These are phyloP conservation scores for Trametes maxima DNA, from an alignment of 768 basidiomycete species.

Conservation along the genomic window DNA sequence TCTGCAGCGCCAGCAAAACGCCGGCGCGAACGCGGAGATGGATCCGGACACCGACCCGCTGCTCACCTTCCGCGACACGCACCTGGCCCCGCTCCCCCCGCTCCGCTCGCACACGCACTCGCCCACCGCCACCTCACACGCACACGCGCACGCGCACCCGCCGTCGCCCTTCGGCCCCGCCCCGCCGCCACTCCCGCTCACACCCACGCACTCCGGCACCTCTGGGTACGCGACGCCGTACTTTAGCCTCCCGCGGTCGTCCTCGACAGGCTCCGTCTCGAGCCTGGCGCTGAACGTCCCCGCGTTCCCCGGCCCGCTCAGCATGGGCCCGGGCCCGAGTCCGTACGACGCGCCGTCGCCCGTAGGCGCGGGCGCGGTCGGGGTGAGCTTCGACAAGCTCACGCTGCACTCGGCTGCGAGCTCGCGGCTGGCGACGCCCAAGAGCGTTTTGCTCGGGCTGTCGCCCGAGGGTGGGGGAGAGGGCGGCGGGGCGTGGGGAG, in stretches of 20 bases:
- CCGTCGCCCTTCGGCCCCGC: constrained; percentile 17
- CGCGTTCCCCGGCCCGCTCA: constrained; percentile 22
- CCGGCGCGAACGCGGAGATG: constrained; percentile 8
- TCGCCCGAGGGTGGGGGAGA: constrained; percentile 26
- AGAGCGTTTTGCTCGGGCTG: constrained; percentile 22
- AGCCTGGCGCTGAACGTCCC: constrained; percentile 12
- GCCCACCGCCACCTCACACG: constrained; percentile 8
- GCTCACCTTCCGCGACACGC: constrained; percentile 21
- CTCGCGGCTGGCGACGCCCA: constrained; percentile 29
- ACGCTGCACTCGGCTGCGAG: constrained; percentile 26
- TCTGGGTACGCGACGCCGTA: constrained; percentile 25
- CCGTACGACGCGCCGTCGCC: constrained; percentile 18
- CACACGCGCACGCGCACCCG: constrained; percentile 1
- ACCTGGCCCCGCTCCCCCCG: constrained; percentile 18
- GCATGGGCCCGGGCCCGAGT: constrained; percentile 9
- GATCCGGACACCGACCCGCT: constrained; percentile 18
- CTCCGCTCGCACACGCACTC: constrained; percentile 12
- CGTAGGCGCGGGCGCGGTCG: constrained; percentile 19
- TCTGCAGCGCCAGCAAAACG: constrained; percentile 55
- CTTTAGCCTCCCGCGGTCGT: constrained; percentile 16
- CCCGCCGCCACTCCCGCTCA: constrained; percentile 8
- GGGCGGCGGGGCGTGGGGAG: neutral
- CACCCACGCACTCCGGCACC: constrained; percentile 2
- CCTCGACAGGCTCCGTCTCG: constrained; percentile 14
- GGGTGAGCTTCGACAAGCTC: constrained; percentile 27